Evolutionary conservation across 495 filamentous ascomycete genomes (phyloP), one percentile per base, ranked within the genome.

Genomic region (Pyronema domesticum): DNA sequence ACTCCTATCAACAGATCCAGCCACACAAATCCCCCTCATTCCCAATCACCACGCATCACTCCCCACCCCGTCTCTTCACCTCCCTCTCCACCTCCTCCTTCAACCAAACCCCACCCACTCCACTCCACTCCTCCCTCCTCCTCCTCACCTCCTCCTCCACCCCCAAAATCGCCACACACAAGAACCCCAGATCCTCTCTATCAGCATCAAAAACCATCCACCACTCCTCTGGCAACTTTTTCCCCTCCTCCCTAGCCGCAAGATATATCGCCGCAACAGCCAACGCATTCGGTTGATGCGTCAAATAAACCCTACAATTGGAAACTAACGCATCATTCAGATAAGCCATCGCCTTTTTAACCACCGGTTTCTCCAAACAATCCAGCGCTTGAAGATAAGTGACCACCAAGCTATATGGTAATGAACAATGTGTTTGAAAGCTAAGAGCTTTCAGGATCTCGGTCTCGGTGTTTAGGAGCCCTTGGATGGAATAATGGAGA

Each of bases 191-290:
- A 66, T 94, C 88, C 73, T 98, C 91, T 17, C 93, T 74, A 48
- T 95, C 89, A n/a, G 88, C 85, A 70, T 98, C 91, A 68, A 98
- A 96, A 0, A 95, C 84, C 69, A 93, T 88, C 91, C 91, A 98
- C 91, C 91, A 98, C 49, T 86, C 81, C 9, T 54, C 63, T 2
- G 89, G 83, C 67, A 96, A 72, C 65, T 83, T 86, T 33, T 82
- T 76, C 0, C 74, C 80, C 2, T 79, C 65, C 54, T 96, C 88
- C 19, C 83, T 76, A n/a, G 86, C 81, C 7, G 88, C 85, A 14
- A 88, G 76, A 65, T 96, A 98, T 14, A 94, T 81, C 3, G 89
- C 84, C 11, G 89, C 86, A 5, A 87, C 84, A 3, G 93, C 93
- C 10, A 98, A 71, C 18, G 79, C 76, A 53, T 81, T 76, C 18